phyloP scores from a whole-genome alignment of 2,329 filamentous ascomycete species.

The Cercospora berteroae region DNA sequence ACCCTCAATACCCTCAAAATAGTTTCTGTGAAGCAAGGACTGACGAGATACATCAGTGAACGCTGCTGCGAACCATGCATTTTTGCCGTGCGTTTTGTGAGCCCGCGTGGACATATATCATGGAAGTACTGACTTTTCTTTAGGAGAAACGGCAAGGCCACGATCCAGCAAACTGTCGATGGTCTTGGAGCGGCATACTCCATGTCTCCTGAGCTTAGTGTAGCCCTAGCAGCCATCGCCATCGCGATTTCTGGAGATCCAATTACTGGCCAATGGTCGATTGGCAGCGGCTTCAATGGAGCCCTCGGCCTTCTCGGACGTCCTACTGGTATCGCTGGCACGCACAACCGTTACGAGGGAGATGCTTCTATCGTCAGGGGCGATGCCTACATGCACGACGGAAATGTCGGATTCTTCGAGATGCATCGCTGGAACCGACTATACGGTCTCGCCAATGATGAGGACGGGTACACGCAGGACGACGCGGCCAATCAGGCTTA shows the following conservation, averaged over 20 bases:
- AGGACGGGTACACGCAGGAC: slow-evolving; percentile 22
- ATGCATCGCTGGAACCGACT: slow-evolving; percentile 21
- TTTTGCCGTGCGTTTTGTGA: slow-evolving; percentile 13
- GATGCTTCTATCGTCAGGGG: slow-evolving; percentile 35
- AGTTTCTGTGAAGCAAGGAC: too few species aligned
- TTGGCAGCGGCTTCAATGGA: slow-evolving; percentile 15
- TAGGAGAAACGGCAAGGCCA: slow-evolving; percentile 29
- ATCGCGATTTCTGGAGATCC: slow-evolving; percentile 25
- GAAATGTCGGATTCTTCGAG: slow-evolving; percentile 13
- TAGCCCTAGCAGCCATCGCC: slow-evolving; percentile 17
- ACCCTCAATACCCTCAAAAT: too few species aligned
- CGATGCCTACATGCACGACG: slow-evolving; percentile 33
- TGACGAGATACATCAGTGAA: slow-evolving; percentile 27
- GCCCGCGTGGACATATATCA: too few species aligned
- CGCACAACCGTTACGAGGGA: slow-evolving; percentile 39
- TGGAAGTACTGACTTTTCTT: too few species aligned
- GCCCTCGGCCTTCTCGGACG: slow-evolving; percentile 7
- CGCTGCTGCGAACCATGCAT: slow-evolving; percentile 28
- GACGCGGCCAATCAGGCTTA: slow-evolving; percentile 10
- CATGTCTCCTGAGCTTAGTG: slow-evolving; percentile 31
- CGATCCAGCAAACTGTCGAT: slow-evolving; percentile 26
- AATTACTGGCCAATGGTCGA: slow-evolving; percentile 25
- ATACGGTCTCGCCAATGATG: slow-evolving; percentile 10
- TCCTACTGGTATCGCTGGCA: slow-evolving; percentile 23
- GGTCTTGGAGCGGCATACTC: slow-evolving; percentile 24